A percentile compares a stretch with the other conserved stretches of the same genome.
Conservation (phyloP, 2,329 filamentous ascomycete species). For the Helminthosporium solani region DNA sequence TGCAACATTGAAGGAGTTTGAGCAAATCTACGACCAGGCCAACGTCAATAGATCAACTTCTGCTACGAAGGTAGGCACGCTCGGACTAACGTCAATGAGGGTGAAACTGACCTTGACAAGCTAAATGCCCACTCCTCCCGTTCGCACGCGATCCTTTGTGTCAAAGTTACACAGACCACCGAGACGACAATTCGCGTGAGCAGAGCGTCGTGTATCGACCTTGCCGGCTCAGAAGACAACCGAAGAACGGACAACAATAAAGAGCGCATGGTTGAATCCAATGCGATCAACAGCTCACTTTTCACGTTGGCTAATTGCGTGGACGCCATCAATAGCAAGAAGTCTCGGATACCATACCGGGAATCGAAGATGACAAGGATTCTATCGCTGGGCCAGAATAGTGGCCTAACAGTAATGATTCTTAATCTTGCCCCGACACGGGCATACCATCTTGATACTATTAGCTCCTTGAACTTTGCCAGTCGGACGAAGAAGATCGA, state of each 20-base stretch:
- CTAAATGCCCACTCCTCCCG: slow-evolving; percentile 88
- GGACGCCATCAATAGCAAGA: slow-evolving; percentile 81
- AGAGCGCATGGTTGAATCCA: slow-evolving; percentile 89
- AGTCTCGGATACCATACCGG: slow-evolving; percentile 79
- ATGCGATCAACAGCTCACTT: slow-evolving; percentile 95
- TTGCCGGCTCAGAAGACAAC: slow-evolving; percentile 95
- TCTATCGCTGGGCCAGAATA: slow-evolving; percentile 87
- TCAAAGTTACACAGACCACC: slow-evolving; percentile 79
- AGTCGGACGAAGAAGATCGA: slow-evolving; percentile 96
- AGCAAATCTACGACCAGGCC: slow-evolving; percentile 83
- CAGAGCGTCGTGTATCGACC: slow-evolving; percentile 88
- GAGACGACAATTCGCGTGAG: slow-evolving; percentile 68
- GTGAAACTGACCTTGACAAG: slow-evolving; percentile 34
- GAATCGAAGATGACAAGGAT: slow-evolving; percentile 98
- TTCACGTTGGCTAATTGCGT: slow-evolving; percentile 95
- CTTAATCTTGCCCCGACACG: slow-evolving; percentile 89
- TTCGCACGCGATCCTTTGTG: slow-evolving; percentile 86
- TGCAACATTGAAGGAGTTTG: slow-evolving; percentile 84
- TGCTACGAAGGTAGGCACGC: slow-evolving; percentile 66
- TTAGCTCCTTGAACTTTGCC: slow-evolving; percentile 92
- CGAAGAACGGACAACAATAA: slow-evolving; percentile 90
- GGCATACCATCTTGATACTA: slow-evolving; percentile 88
- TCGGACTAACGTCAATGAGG: slow-evolving; percentile 1
- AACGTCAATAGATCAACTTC: slow-evolving; percentile 89
- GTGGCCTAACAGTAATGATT: slow-evolving; percentile 95